A percentile compares a stretch with the other conserved stretches of the same genome.
Evolutionary conservation across 2,329 filamentous ascomycete genomes (phyloP).

Genomic region (Paraconiothyrium sp.): DNA sequence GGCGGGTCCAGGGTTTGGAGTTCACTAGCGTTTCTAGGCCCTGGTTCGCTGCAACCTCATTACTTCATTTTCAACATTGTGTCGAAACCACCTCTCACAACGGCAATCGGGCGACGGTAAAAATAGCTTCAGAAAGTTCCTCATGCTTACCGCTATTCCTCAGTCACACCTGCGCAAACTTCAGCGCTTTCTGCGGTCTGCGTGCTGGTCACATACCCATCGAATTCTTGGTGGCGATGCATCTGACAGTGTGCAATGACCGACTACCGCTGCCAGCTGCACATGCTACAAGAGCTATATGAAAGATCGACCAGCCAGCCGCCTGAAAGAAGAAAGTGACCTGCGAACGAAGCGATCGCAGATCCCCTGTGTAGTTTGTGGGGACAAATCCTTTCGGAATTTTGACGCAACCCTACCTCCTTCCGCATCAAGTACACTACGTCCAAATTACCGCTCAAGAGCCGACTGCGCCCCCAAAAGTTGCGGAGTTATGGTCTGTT

Average conservation of each 20-base stretch:
- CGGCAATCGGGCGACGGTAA: conserved; percentile 4
- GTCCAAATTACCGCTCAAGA: conserved; percentile 23
- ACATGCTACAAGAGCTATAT: conserved; percentile 6
- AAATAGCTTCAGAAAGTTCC: conserved; percentile 12
- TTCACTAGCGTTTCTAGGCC: conserved; percentile 25
- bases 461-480: conserved; percentile 7
- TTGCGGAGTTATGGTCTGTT: conserved; percentile 10
- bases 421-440: conserved; percentile 25
- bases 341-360: conserved; percentile 9
- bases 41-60: conserved; percentile 33
- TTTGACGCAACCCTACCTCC: conserved; percentile 17
- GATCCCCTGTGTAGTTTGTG: conserved; percentile 8
- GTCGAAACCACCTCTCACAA: conserved; percentile 20
- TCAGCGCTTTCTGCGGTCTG: not conserved
- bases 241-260: conserved; percentile 15
- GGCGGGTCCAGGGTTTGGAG: conserved; percentile 15
- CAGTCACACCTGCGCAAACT: not conserved
- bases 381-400: conserved; percentile 17
- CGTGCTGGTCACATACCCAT: not conserved
- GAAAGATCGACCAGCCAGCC: not conserved
- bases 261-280: not conserved
- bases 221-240: not conserved
- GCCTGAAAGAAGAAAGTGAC: conserved; percentile 9
- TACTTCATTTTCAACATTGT: conserved; percentile 24
- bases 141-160: not conserved